Percentiles rank a stretch among this genome's conserved stretches.
phyloP scores from a whole-genome alignment of 2,329 filamentous ascomycete genomes.

The Coniochaeta sp. region DNA sequence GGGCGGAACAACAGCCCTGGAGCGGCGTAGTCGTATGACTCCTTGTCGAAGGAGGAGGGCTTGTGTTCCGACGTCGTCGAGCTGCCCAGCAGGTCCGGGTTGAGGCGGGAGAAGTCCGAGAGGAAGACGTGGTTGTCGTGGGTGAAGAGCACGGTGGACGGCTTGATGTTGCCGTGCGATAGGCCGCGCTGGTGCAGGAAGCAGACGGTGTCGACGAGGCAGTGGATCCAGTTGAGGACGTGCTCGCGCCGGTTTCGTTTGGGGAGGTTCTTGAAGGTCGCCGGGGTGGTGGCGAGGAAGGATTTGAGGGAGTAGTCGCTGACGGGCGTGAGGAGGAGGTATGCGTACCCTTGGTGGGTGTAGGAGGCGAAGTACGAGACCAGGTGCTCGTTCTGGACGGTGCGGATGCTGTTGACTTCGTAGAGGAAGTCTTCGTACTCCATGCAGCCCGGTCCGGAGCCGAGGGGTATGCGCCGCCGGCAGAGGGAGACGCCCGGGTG shows the following conservation, averaged over 20 bases:
- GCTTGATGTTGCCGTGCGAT: slow-evolving; percentile 62
- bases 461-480: slow-evolving; percentile 51
- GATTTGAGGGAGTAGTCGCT: slow-evolving; percentile 60
- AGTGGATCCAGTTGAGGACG: slow-evolving; percentile 69
- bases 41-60: slow-evolving; percentile 60
- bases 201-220: slow-evolving; percentile 60
- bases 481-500: slow-evolving; percentile 49
- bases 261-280: slow-evolving; percentile 53
- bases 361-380: slow-evolving; percentile 68
- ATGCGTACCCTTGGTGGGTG: slow-evolving; percentile 54
- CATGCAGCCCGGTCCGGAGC: slow-evolving; percentile 34
- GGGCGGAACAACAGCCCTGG: slow-evolving; percentile 56
- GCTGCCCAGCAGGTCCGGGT: slow-evolving; percentile 32
- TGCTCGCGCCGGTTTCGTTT: slow-evolving; percentile 54
- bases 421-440: slow-evolving; percentile 48
- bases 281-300: slow-evolving; percentile 57
- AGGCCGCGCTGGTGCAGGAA: slow-evolving; percentile 59
- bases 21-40: slow-evolving; percentile 65
- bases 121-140: slow-evolving; percentile 60
- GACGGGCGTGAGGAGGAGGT: slow-evolving; percentile 59
- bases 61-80: too few species aligned
- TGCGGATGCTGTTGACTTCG: slow-evolving; percentile 51
- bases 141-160: slow-evolving; percentile 63
- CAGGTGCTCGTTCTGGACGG: slow-evolving; percentile 60
- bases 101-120: slow-evolving; percentile 50